These are phyloP conservation scores for Aureobasidium sp. DNA, from an alignment of 2,329 filamentous ascomycete species.

Conservation along the genomic window DNA sequence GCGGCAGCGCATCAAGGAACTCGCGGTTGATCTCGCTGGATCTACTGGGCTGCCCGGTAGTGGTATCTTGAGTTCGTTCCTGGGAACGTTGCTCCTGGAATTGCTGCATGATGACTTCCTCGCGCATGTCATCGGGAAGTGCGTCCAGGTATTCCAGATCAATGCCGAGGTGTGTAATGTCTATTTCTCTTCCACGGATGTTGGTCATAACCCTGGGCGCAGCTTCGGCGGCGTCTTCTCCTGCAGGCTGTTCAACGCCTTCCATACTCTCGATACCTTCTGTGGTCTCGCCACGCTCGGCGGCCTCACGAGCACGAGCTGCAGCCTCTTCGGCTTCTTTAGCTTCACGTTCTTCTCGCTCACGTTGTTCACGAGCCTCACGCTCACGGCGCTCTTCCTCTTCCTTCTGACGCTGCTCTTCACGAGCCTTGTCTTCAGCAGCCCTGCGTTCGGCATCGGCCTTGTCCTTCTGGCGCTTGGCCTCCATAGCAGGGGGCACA, in stretches of 20 bases:
- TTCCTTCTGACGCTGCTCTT: slow-evolving; percentile 54
- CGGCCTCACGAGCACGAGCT: slow-evolving; percentile 25
- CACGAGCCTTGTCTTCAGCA: slow-evolving; percentile 52
- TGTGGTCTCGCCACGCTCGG: slow-evolving; percentile 26
- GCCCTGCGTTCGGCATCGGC: slow-evolving; percentile 57
- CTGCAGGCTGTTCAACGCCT: slow-evolving; percentile 45
- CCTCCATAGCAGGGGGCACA: slow-evolving; percentile 75
- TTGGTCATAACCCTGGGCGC: slow-evolving; percentile 64
- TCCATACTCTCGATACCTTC: slow-evolving; percentile 52
- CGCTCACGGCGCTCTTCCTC: slow-evolving; percentile 52
- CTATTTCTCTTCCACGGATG: slow-evolving; percentile 77
- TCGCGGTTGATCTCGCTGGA: slow-evolving; percentile 75
- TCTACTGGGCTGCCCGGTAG: slow-evolving; percentile 54
- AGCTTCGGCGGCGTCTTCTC: slow-evolving; percentile 28
- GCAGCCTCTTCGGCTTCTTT: slow-evolving; percentile 35
- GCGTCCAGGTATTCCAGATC: slow-evolving; percentile 91
- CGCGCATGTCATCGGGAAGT: slow-evolving; percentile 92
- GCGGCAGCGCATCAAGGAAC: slow-evolving; percentile 85
- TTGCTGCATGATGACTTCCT: slow-evolving; percentile 90
- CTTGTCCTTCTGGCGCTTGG: slow-evolving; percentile 61
- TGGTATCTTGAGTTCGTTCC: slow-evolving; percentile 47
- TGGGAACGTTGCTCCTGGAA: slow-evolving; percentile 74
- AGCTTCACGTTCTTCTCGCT: slow-evolving; percentile 40
- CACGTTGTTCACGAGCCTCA: slow-evolving; percentile 42
- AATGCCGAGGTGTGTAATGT: slow-evolving; percentile 91